Percentiles rank a stretch among this genome's conserved stretches.
These are phyloP conservation scores for Lycium barbarum DNA, from an alignment of 257 asterid genomes.

Conservation along the genomic window DNA sequence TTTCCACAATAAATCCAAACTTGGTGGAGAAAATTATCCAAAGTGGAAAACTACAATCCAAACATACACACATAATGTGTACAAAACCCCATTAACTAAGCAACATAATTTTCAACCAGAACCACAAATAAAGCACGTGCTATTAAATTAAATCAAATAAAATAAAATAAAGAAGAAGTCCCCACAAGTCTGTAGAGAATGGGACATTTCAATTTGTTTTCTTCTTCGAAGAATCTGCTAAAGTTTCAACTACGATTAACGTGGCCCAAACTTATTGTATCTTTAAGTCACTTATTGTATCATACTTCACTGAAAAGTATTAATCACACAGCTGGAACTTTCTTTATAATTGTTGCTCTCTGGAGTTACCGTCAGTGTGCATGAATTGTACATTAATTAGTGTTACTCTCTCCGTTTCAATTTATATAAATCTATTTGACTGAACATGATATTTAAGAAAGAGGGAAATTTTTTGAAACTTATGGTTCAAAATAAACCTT, in stretches of 20 bases:
- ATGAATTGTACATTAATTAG: not conserved
- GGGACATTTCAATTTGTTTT: not conserved
- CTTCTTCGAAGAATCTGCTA: not conserved
- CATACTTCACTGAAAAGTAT: not conserved
- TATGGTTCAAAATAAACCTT: too few species aligned
- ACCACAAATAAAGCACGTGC: not conserved
- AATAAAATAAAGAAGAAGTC: not conserved
- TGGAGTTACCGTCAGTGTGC: not conserved
- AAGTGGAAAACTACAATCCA: not conserved
- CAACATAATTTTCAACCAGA: not conserved
- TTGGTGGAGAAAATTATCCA: not conserved
- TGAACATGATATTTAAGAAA: too few species aligned
- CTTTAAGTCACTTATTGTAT: not conserved
- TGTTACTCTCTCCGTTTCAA: too few species aligned
- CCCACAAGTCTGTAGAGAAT: not conserved
- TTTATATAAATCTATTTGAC: too few species aligned
- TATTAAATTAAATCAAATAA: not conserved
- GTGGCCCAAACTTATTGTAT: not conserved
- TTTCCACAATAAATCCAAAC: not conserved
- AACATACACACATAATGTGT: not conserved
- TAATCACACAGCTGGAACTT: not conserved
- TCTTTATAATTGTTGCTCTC: too few species aligned
- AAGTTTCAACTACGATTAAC: constrained; percentile 5
- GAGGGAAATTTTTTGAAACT: too few species aligned
- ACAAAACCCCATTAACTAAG: not conserved